Evolutionary conservation across 345 rosid species (phyloP), one percentile per base, ranked within the genome.

Genomic region (Aegle marmelos): DNA sequence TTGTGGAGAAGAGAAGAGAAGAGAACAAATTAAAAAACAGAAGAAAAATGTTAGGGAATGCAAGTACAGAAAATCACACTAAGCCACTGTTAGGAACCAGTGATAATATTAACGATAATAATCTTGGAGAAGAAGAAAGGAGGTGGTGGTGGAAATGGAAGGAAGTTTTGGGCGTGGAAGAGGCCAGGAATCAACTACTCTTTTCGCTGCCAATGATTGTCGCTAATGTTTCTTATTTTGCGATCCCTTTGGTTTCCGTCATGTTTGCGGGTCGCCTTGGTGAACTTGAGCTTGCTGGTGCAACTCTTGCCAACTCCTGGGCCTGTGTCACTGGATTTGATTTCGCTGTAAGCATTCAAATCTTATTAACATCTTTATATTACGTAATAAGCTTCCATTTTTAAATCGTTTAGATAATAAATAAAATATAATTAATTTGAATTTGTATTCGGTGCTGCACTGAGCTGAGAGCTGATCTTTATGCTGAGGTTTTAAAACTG

Each of bases 251-350:
- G 73, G 89, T 88, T 10, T 94, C 98, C 34, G 93, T 91, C 67
- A 94, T 94, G 96, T 87, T 90, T 33, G 92, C 95, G 41, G 94
- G 94, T 53, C 96, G 89, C 74, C 91, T 89, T 6, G 96, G 97
- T 25, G 72, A 88, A 41, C 90, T 84, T 33, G 82, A 93, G 66
- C 97, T 94, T 4, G 96, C 98, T 33, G 92, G 93, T 24, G 89
- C 98, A 78, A 91, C 98, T 45, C 94, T 94, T 21, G 97, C 92
- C 82, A 93, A 91, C 81, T 90, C 95, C 4, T 93, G 97, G 98
- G 90, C 93, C 83, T 80, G 83, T 25, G 92, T 89, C 88, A 88
- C 94, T 22, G 96, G 98, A 73, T 82, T 90, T 56, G 93, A 91
- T 75, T 89, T 91, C 83, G 82, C 89, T 96, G 97, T 94, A 87